Base-by-base conservation (phyloP, 495 filamentous ascomycete species). In the Coniosporium apollinis region DNA sequence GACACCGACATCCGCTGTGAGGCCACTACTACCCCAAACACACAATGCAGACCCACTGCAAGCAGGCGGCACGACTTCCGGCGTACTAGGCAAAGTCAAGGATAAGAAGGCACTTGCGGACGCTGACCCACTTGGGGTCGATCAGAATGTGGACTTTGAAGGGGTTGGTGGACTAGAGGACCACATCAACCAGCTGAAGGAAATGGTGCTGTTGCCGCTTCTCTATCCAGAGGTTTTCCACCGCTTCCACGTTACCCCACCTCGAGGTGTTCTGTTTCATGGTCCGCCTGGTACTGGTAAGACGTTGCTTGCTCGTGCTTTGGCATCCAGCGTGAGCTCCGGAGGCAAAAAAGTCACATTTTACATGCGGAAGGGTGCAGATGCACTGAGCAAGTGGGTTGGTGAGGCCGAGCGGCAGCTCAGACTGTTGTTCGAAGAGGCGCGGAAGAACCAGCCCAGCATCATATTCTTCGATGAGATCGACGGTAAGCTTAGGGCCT, bases 381-480 rank as follows among this genome's bases (percentile, higher is more conserved):
- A 97, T 65, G 84, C 83, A 30, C 62, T 96, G 28, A 93, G 83
- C 57, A 97, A 97, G 60, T 97, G 89, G 89, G 91, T 96, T 38
- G 89, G 89, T 50, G 89, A 97, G 59, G 91, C 91, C 10, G 89
- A 97, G 55, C 73, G 85, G 48, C 89, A 96, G 51, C 67, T 97
- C 14, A 74, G 89, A 18, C 58, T 94, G 37, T 66, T 97, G 3
- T 97, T 97, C 46, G 89, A 97, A 46, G 91, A 97, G 57, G 89
- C 89, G 10, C 70, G 84, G 44, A 85, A 80, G 50, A 94, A 74
- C 6, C 91, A 96, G 50, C 89, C 89, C 1, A 94, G 85, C 51
- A 97, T 97, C 55, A 97, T 97, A 50, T 97, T 97, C 62, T 97
- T 97, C 45, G 89, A 97, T 55, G 89, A 97, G 53, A 97, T 97